Evolutionary conservation across 192 early-diverging fungal genomes (phyloP), one percentile per base, ranked within the genome.

Genomic region (Coemansia sp.): DNA sequence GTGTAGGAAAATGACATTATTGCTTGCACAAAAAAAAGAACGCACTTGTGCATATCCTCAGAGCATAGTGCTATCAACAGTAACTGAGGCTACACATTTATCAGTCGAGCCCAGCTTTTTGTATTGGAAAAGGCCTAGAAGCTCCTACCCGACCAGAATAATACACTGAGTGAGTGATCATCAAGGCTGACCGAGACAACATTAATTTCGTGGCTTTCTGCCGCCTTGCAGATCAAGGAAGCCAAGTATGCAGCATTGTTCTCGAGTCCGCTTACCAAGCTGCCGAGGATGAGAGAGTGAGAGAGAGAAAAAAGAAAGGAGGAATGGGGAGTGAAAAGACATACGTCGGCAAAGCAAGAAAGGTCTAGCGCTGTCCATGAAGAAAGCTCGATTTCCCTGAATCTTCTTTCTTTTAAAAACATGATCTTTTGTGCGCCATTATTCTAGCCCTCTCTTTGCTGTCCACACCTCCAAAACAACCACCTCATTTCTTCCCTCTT

Each of bases 391-490:
- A 44, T 44, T 44, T 44, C 38, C 38, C 38, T 9, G 14, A 44
- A 16, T 16, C 14, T 16, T 44, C 16, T 44, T 44, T 44, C 1
- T 3, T 44, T 44, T 16, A 2, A 44, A 16, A 9, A 44, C 14
- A 44, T 30, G 28, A 44, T 44, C 5, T 44, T 16, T 44, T 44
- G 12, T 44, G 12, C 38, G 12, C 38, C 38, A 44, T 44, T 44
- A 44, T 44, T 44, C 38, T 44, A 44, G 38, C 38, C 38, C 12
- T 44, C 38, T 44, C 38, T 16, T 44, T 44, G 12, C 38, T n/a
- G 38, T 14, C 14, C 14, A 16, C 38, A 44, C 38, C 48, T 27
- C 24, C 41, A 60, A 60, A 44, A 58, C 57, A 48, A 48, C 41
- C 58, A 60, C 41, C 21, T 28, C 23, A 21, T 47, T 30, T 27